phyloP scores from a whole-genome alignment of 768 basidiomycete species.

The Pholiota molesta region DNA sequence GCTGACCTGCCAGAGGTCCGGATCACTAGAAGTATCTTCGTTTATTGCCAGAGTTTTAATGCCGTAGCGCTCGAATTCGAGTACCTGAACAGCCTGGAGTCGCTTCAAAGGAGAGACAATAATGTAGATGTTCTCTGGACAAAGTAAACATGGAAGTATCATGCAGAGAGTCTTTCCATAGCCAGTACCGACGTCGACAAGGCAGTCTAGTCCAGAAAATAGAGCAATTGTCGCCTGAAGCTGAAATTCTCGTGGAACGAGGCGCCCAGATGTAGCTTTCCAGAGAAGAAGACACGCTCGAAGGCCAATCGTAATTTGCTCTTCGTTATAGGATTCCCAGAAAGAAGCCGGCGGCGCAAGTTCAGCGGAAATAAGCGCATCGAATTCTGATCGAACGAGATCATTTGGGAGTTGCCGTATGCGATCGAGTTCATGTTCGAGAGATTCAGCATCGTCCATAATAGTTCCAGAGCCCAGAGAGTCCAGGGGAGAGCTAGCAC shows the following conservation, averaged over 20 bases:
- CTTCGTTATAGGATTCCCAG: not conserved
- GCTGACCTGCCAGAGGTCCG: too few species aligned
- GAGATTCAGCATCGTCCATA: too few species aligned
- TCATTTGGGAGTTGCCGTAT: not conserved
- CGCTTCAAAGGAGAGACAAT: too few species aligned
- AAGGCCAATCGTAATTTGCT: slow-evolving; percentile 1
- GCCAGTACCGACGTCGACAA: slow-evolving; percentile 28
- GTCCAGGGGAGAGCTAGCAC: too few species aligned
- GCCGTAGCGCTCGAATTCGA: too few species aligned
- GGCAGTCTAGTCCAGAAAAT: slow-evolving; percentile 17
- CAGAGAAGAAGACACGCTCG: slow-evolving; percentile 12
- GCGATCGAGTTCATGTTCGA: too few species aligned
- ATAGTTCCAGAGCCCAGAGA: too few species aligned
- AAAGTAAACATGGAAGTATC: not conserved
- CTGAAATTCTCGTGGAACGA: slow-evolving; percentile 22
- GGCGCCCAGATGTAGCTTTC: not conserved
- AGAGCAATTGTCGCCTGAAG: slow-evolving; percentile 14
- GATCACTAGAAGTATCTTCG: too few species aligned
- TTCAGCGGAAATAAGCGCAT: not conserved
- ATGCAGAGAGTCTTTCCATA: slow-evolving; percentile 29
- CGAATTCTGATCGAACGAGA: not conserved
- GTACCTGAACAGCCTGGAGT: too few species aligned
- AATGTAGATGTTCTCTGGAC: too few species aligned
- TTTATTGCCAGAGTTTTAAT: too few species aligned
- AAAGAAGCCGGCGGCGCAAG: not conserved